phyloP scores from a whole-genome alignment of 306 rosid species.

The Acmispon strigosus region DNA sequence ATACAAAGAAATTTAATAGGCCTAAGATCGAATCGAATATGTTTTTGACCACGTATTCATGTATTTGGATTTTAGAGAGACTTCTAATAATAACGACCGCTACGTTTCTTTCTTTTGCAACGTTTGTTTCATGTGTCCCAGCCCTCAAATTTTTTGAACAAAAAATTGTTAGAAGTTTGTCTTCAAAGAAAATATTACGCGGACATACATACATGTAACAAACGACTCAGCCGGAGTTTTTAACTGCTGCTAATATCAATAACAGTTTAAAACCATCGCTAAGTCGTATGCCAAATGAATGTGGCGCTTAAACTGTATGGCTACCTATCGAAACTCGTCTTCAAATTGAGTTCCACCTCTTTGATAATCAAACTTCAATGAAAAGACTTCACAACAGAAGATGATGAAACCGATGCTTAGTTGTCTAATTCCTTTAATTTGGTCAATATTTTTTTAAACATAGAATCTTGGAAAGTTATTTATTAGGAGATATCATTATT shows the following conservation, averaged over 20 bases:
- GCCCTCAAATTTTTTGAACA: not conserved
- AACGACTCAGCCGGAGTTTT: no score
- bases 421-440: constrained; percentile 10
- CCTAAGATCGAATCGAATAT: not conserved
- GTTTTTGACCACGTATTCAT: not conserved
- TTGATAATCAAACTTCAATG: not conserved
- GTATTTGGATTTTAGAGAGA: not conserved
- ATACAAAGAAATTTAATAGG: not conserved
- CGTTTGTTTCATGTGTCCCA: not conserved
- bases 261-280: no score
- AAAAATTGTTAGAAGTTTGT: not conserved
- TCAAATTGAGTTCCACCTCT: constrained; percentile 14
- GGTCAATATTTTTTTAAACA: not conserved
- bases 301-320: no score
- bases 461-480: no score
- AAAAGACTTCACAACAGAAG: constrained; percentile 6
- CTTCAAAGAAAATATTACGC: no score
- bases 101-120: not conserved
- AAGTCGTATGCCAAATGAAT: no score
- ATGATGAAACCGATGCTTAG: not conserved
- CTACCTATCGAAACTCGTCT: not conserved
- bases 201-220: no score
- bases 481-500: no score
- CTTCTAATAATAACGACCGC: not conserved
- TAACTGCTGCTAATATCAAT: no score